Evolutionary conservation across 345 rosid genomes (phyloP).

Genomic region (Hibiscus trionum): DNA sequence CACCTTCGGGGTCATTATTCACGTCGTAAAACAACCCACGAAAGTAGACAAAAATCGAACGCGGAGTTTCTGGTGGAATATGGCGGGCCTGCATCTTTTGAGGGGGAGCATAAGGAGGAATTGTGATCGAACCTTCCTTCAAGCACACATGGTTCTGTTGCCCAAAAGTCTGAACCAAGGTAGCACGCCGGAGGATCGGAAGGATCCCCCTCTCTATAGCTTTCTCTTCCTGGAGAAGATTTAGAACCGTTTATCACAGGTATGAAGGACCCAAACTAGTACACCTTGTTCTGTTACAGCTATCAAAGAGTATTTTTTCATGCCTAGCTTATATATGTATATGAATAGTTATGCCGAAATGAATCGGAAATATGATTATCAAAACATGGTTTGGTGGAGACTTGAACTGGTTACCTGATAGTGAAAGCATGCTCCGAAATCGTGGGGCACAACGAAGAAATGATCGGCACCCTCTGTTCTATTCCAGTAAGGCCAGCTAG

Average conservation of each 20-base stretch:
- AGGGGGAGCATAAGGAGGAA: constrained; percentile 96
- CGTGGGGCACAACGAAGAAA: constrained; percentile 94
- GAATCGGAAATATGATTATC: too few species aligned
- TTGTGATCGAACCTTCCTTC: constrained; percentile 82
- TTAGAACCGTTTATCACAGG: neutral
- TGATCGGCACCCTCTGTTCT: constrained; percentile 95
- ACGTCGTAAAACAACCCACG: constrained; percentile 92
- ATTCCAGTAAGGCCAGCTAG: constrained; percentile 97
- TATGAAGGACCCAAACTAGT: too few species aligned
- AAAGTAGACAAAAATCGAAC: constrained; percentile 91
- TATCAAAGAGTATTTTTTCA: too few species aligned
- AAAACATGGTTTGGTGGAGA: too few species aligned
- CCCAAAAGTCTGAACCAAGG: constrained; percentile 93
- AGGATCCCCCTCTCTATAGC: constrained; percentile 86
- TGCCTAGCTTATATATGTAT: too few species aligned
- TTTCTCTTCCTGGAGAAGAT: constrained; percentile 68
- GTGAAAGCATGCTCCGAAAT: constrained; percentile 97
- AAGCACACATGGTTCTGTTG: constrained; percentile 90
- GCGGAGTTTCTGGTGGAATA: constrained; percentile 65
- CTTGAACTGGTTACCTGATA: constrained; percentile 48
- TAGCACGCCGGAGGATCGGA: constrained; percentile 66
- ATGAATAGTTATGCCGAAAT: too few species aligned
- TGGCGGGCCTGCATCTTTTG: constrained; percentile 86
- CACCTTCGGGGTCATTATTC: constrained; percentile 95
- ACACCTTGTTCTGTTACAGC: too few species aligned